These are phyloP conservation scores for Mycena rebaudengoi DNA, from an alignment of 768 basidiomycete species.

Conservation along the genomic window DNA sequence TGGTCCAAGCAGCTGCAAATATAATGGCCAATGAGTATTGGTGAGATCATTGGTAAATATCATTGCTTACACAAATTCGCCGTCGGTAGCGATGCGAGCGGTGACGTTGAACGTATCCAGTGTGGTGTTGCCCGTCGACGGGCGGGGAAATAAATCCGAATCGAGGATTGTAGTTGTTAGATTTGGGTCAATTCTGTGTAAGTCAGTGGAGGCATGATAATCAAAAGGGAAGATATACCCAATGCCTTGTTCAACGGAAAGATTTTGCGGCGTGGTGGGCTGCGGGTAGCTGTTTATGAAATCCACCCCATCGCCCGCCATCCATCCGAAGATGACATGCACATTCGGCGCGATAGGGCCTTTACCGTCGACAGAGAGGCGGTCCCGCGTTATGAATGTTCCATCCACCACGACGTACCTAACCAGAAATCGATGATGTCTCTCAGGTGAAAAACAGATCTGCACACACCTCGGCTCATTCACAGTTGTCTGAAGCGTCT, in stretches of 20 bases:
- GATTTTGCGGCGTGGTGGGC: conserved; percentile 18
- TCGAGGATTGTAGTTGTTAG: conserved; percentile 29
- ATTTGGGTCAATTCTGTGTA: conserved; percentile 22
- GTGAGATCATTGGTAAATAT: neutral
- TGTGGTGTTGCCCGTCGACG: conserved; percentile 43
- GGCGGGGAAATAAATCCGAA: conserved; percentile 51
- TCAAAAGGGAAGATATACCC: neutral
- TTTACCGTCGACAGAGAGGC: conserved; percentile 48
- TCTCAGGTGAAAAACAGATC: neutral
- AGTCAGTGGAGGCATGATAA: too few relatives aligned
- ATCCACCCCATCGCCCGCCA: conserved; percentile 59
- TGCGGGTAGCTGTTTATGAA: conserved; percentile 49
- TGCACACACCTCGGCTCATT: conserved; percentile 34
- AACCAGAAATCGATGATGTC: neutral
- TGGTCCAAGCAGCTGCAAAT: conserved; percentile 57
- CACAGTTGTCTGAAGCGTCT: conserved; percentile 46
- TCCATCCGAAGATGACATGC: conserved; percentile 58
- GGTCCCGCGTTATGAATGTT: conserved; percentile 48
- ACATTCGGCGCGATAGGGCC: conserved; percentile 49
- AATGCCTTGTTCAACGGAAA: conserved; percentile 28
- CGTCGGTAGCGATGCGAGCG: conserved; percentile 51
- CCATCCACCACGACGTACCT: conserved; percentile 58
- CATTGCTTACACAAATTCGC: conserved; percentile 44
- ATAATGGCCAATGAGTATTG: neutral
- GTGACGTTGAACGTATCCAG: conserved; percentile 58